Evolutionary conservation across 106 monocot genomes (phyloP).

Genomic region (Phalaenopsis aphrodite): DNA sequence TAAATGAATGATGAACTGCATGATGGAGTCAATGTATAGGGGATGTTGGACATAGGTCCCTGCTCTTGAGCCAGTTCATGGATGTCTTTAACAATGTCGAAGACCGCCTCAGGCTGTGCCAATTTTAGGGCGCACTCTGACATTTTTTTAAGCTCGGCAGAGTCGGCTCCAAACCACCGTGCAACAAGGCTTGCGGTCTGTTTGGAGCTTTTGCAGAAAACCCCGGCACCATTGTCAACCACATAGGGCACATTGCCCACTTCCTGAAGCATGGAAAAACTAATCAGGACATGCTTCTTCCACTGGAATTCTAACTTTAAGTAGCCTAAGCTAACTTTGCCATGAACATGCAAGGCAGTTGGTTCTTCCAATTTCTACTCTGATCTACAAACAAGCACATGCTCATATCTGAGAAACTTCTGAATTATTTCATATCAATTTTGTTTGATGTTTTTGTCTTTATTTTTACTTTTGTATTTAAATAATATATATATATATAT

Average conservation of each 20-base stretch:
- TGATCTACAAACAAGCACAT: not conserved
- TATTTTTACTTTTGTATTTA: no score
- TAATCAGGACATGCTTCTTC: not conserved
- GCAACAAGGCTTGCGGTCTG: conserved; percentile 51
- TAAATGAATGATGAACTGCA: conserved; percentile 46
- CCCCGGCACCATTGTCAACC: conserved; percentile 62
- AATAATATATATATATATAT: no score
- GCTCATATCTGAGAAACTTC: not conserved
- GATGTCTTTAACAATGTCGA: conserved; percentile 65
- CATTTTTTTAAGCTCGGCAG: conserved; percentile 47
- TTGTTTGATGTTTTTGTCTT: no score
- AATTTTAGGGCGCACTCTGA: conserved; percentile 59
- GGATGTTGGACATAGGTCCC: conserved; percentile 34
- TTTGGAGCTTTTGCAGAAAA: conserved; percentile 58
- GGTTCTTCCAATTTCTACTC: not conserved
- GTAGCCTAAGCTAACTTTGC: not conserved
- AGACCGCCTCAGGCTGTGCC: conserved; percentile 72
- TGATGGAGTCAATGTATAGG: conserved; percentile 38
- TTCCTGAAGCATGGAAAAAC: conserved; percentile 30
- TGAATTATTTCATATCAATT: no score
- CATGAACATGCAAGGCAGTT: not conserved
- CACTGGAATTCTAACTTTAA: not conserved
- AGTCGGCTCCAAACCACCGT: conserved; percentile 50
- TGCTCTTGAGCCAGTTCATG: conserved; percentile 33
- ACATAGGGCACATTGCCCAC: conserved; percentile 81